Percentiles rank a stretch among this genome's conserved stretches.
These are phyloP conservation scores for Chrysopogon serrulatus DNA, from an alignment of 176 grass and related monocot species.

Conservation along the genomic window DNA sequence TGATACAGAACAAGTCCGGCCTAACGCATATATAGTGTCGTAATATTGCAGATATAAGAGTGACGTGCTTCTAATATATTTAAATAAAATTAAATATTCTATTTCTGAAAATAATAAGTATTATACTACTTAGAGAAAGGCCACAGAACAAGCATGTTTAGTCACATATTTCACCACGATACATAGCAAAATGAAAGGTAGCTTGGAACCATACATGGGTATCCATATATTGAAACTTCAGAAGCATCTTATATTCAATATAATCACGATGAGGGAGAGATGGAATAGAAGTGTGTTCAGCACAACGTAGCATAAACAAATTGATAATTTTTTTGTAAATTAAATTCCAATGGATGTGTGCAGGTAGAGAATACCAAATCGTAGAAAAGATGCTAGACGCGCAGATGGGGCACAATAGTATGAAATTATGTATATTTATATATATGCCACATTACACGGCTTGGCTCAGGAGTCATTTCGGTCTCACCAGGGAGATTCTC, in stretches of 20 bases:
- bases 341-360: not conserved
- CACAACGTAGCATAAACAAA: not conserved
- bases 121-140: not conserved
- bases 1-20: no score
- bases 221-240: not conserved
- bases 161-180: not conserved
- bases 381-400: not conserved
- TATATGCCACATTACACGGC: no score
- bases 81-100: not conserved
- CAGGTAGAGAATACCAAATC: not conserved
- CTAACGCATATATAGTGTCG: no score
- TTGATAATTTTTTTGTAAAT: not conserved
- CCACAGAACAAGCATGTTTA: not conserved
- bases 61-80: not conserved
- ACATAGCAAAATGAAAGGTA: not conserved
- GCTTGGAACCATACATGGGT: not conserved
- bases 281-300: not conserved
- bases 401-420: no score
- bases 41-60: not conserved
- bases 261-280: not conserved
- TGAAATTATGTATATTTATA: no score
- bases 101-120: not conserved
- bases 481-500: slow-evolving; percentile 81
- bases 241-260: not conserved
- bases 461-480: no score